Evolutionary conservation across 1,284 basidiomycete genomes (phyloP), one percentile per base, ranked within the genome.

Genomic region (Acaromyces ingoldii): DNA sequence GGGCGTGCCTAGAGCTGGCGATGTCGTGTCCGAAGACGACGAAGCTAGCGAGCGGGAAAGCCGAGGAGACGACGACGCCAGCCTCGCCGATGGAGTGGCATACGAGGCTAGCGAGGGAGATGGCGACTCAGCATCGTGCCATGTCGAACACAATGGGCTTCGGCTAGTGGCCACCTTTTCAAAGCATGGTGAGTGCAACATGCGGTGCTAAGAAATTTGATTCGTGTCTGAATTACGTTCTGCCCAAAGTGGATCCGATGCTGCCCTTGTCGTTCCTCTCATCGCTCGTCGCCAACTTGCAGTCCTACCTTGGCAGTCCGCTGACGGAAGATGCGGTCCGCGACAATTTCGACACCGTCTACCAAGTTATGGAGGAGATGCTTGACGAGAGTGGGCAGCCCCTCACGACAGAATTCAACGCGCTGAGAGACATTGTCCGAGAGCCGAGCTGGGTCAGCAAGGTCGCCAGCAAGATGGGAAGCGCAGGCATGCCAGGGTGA

Each of bases 241-340:
- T 17, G 7, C 38, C 7, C 26, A 26, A 62, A 92, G 89, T 86
- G 66, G 91, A 96, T 71, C 91, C 91, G 0, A 77, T 93, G 24
- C 84, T 91, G 49, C 90, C 87, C 2, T 90, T 96, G 71, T 82
- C 89, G 0, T 96, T 95, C 74, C 77, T 96, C 22, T 84, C 88
- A 67, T 84, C 85, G 0, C 91, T 96, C 68, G 78, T 89, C 42
- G 84, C 88, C 42, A 63, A 68, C 47, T 45, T 72, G n/a, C 65
- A 70, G 48, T 61, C 63, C 28, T 72, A 73, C 38, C 60, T 72
- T 22, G 58, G 62, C 1, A 34, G 51, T 5, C 38, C 51, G 11
- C 52, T 73, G 37, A 73, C 67, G 4, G 70, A 73, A 49, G 65
- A 70, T 30, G 49, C 63, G 7, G 34, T 73, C 7, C 51, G 64